These are phyloP conservation scores for Dunaliella primolecta DNA, from an alignment of 139 green algal genomes.

Conservation along the genomic window DNA sequence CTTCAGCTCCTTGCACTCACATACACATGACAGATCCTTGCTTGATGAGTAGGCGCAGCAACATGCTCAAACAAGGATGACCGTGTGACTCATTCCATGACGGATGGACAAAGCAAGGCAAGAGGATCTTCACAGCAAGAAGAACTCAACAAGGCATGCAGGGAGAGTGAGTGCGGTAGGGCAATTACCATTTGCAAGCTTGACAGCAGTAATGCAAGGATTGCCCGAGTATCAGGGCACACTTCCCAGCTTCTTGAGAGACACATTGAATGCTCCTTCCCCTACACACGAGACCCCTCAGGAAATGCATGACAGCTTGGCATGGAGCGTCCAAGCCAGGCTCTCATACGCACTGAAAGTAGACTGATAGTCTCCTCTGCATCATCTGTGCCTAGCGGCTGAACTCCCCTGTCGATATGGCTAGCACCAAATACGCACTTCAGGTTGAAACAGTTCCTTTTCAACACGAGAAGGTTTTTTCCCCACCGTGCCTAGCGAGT, in stretches of 20 bases:
- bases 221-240: not conserved
- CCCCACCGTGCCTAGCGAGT: slow-evolving; percentile 63
- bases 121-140: not conserved
- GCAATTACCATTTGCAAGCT: not conserved
- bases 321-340: no score
- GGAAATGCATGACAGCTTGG: no score
- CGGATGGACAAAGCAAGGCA: not conserved
- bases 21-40: no score
- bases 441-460: no score
- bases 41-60: no score
- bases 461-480: no score
- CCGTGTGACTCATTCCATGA: not conserved
- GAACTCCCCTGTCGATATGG: no score
- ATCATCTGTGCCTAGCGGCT: no score
- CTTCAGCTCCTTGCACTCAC: no score
- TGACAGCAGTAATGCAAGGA: not conserved
- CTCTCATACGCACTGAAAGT: no score
- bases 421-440: no score
- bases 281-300: not conserved
- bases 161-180: not conserved
- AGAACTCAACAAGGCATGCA: not conserved
- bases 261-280: not conserved
- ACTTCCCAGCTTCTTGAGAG: not conserved
- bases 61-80: not conserved
- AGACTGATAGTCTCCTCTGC: no score